These are phyloP conservation scores for Babesia ovata DNA, from an alignment of 169 alveolate genomes.

Conservation along the genomic window DNA sequence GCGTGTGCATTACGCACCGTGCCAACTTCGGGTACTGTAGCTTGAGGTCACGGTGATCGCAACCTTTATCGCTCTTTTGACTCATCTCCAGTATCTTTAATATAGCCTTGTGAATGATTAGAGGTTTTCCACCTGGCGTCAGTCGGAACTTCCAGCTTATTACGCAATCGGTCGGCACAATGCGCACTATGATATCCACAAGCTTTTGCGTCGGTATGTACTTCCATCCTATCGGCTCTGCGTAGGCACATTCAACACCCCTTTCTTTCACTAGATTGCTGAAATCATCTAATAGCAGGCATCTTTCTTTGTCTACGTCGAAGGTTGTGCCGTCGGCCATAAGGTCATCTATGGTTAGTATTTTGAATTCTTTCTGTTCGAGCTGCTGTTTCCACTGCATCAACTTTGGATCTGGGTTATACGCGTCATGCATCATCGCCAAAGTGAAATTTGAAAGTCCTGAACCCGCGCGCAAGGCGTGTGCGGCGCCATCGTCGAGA, in stretches of 20 bases:
- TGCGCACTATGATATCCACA: background rate
- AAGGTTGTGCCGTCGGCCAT: background rate
- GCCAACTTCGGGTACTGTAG: background rate
- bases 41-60: background rate
- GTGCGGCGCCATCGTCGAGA: background rate
- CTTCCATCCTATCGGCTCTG: conserved; percentile 38
- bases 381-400: conserved; percentile 5
- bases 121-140: conserved; percentile 41
- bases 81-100: background rate
- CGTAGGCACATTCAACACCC: background rate
- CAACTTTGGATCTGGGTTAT: background rate
- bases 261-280: background rate
- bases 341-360: background rate
- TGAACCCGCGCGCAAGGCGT: background rate
- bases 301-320: background rate
- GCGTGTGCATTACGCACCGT: background rate
- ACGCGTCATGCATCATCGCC: background rate
- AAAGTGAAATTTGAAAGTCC: conserved; percentile 19
- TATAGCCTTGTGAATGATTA: conserved; percentile 12
- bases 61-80: background rate
- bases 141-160: conserved; percentile 10
- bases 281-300: background rate
- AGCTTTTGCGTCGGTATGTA: conserved; percentile 30
- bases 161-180: background rate
- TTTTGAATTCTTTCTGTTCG: conserved; percentile 13